phyloP scores from a whole-genome alignment of 2,329 filamentous ascomycete species.

The Ophiocordyceps camponoti-rufipedis region DNA sequence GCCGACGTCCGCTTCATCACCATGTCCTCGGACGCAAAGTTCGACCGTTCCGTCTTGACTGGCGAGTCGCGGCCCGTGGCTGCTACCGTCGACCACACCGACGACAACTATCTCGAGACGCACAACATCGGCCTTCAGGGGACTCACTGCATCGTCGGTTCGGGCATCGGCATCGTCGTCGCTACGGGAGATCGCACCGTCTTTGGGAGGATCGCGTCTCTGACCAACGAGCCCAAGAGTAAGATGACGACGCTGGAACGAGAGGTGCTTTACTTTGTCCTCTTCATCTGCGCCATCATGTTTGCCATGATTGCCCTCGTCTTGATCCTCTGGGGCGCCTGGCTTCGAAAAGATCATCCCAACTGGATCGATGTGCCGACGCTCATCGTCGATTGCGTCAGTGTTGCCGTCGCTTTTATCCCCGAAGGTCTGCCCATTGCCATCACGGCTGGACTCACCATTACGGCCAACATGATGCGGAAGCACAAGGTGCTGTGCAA shows the following conservation, averaged over 20 bases:
- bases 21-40: constrained; percentile 48
- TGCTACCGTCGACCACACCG: constrained; percentile 46
- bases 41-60: constrained; percentile 55
- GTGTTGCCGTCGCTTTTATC: constrained; percentile 57
- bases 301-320: constrained; percentile 45
- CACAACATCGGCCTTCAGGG: constrained; percentile 60
- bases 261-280: constrained; percentile 56
- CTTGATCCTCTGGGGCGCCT: constrained; percentile 50
- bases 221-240: constrained; percentile 51
- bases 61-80: constrained; percentile 48
- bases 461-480: constrained; percentile 59
- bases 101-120: constrained; percentile 61
- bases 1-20: constrained; percentile 56
- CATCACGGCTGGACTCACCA: constrained; percentile 52
- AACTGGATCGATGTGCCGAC: constrained; percentile 54
- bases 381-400: constrained; percentile 56
- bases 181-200: constrained; percentile 56
- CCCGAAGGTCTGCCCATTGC: constrained; percentile 58
- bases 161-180: constrained; percentile 47
- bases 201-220: constrained; percentile 56
- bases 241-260: constrained; percentile 52
- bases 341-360: constrained; percentile 48
- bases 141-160: constrained; percentile 59
- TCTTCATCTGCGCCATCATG: constrained; percentile 52
- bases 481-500: constrained; percentile 67